Percentiles rank a stretch among this genome's conserved stretches.
Evolutionary conservation across 1,139 yeast genomes (phyloP).

Genomic region (Candida sp.): DNA sequence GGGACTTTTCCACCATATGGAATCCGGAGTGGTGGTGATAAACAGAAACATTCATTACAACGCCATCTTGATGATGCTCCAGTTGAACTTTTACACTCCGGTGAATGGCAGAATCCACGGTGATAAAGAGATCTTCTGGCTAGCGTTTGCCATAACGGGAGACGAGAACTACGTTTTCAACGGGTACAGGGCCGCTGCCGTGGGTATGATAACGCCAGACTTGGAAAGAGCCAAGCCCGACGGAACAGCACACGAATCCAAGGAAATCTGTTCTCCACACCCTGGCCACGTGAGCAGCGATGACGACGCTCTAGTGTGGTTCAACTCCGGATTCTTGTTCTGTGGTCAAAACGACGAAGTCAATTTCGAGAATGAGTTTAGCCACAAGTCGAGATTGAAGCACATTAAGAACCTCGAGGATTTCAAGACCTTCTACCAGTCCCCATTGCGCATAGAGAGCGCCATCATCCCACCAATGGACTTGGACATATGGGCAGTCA

Average conservation of each 20-base stretch:
- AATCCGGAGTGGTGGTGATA: conserved; percentile 54
- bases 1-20: conserved; percentile 49
- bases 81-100: conserved; percentile 44
- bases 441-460: conserved; percentile 24
- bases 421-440: conserved; percentile 30
- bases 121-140: conserved; percentile 71
- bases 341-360: conserved; percentile 15
- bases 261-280: conserved; percentile 41
- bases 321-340: conserved; percentile 33
- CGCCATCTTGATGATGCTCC: conserved; percentile 47
- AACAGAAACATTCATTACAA: conserved; percentile 45
- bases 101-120: conserved; percentile 53
- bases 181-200: conserved; percentile 51
- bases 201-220: conserved; percentile 47
- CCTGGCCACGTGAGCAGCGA: conserved; percentile 42
- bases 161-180: conserved; percentile 55
- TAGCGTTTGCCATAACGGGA: conserved; percentile 58
- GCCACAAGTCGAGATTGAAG: conserved; percentile 23
- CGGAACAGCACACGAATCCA: conserved; percentile 24
- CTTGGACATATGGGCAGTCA: conserved; percentile 18
- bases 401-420: conserved; percentile 21
- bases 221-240: conserved; percentile 28
- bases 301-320: conserved; percentile 36
- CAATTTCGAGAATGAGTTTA: conserved; percentile 26
- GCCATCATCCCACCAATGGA: conserved; percentile 39